Evolutionary conservation across 768 basidiomycete species (phyloP).

Genomic region (Rhizopogon vesiculosus): DNA sequence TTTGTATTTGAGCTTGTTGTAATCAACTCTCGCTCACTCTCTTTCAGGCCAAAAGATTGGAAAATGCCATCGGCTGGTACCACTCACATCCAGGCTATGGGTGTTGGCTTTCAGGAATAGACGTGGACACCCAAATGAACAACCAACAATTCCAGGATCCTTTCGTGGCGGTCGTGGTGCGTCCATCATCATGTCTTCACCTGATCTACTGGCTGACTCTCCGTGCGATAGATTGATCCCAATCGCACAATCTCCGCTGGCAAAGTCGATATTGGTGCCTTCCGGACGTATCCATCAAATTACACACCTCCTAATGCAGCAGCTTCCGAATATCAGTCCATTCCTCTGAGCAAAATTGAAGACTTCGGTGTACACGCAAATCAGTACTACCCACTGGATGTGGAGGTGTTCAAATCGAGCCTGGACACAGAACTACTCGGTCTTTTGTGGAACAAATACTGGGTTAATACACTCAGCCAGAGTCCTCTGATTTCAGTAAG

Average conservation of each 20-base stretch:
- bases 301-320: slow-evolving; percentile 76
- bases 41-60: slow-evolving; percentile 70
- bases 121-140: slow-evolving; percentile 93
- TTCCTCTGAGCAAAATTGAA: slow-evolving; percentile 95
- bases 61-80: slow-evolving; percentile 95
- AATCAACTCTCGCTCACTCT: background rate
- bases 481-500: slow-evolving; percentile 88
- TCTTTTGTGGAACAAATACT: slow-evolving; percentile 98
- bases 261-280: slow-evolving; percentile 98
- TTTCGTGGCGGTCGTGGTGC: slow-evolving; percentile 92
- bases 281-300: slow-evolving; percentile 94
- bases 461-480: slow-evolving; percentile 95
- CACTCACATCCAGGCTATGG: slow-evolving; percentile 99
- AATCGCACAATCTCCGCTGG: slow-evolving; percentile 98
- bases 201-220: background rate
- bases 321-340: slow-evolving; percentile 89
- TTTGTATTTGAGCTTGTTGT: slow-evolving; percentile 20
- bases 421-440: slow-evolving; percentile 86
- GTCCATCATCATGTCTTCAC: slow-evolving; percentile 21
- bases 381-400: slow-evolving; percentile 91
- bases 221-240: slow-evolving; percentile 74
- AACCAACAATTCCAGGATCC: slow-evolving; percentile 96
- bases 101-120: slow-evolving; percentile 98
- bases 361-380: slow-evolving; percentile 99
- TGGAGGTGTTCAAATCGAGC: slow-evolving; percentile 91